Base-by-base conservation (phyloP, 2,329 filamentous ascomycete species). In the Penicillium sclerotiorum region DNA sequence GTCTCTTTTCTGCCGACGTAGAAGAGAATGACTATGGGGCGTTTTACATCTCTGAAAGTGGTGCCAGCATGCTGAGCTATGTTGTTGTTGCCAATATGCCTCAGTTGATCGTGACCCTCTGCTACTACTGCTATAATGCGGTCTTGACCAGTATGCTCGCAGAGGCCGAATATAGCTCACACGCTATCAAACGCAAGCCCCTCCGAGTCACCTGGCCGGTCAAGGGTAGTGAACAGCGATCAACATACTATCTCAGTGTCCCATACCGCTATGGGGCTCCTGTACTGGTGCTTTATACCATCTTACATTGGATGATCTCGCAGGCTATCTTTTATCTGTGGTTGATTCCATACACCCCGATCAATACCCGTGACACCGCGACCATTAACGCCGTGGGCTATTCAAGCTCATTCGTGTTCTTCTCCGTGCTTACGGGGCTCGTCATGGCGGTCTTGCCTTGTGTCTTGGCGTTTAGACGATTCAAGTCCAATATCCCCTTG, bases 241-340 rank as follows among this genome's bases (percentile, higher is more conserved):
- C 70, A 0, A 75, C 68, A 2, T 78, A 77, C 50, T 77, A 70
- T 48, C 70, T 80, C 3, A 69, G 67, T 3, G 57, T 80, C 0
- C 77, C 76, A 0, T 70, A 60, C 22, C 47, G 41, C 13, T 65
- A 65, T 21, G 43, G 47, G 3, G 15, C 57, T 1, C 73, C 76
- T 0, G 54, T 78, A 0, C 57, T 72, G 3, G 44, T 59, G 0
- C 48, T 57, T 0, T 70, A 63, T 2, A 64, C 60, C 0, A 1
- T 73, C 0, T 60, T 80, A 30, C 76, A 80, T 51, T 80, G 74
- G 75, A 59, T 79, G 6, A 56, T 77, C 4, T 79, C 76, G 0
- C 73, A 77, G 54, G 70, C 71, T 33, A 49, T 77, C 2, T 79
- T 75, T 53, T 56, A 77, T 3, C 67, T 72, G 0, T 55, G 66